Evolutionary conservation across 2,329 filamentous ascomycete species (phyloP), one percentile per base, ranked within the genome.

Genomic region (Calonectria pseudoturangicola): DNA sequence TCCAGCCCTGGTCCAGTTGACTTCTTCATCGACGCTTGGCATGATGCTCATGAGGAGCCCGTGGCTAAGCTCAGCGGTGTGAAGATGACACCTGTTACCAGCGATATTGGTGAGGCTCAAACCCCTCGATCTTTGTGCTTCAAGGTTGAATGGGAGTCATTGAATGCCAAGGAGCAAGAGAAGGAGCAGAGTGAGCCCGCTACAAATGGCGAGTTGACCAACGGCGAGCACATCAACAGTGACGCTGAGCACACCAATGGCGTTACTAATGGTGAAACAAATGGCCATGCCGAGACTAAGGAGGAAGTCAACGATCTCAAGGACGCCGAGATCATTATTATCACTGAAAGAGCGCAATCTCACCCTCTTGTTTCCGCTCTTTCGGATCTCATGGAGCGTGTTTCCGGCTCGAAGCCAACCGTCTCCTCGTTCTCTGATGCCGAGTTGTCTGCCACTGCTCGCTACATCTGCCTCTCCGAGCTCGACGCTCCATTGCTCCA

Each of bases 121-220:
- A 63, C 12, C 18, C 75, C 79, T 16, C 77, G 81, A 18, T 75
- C 75, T 0, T 76, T 88, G 6, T 88, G 87, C 78, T 88, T 86
- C 76, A 86, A 85, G 76, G 73, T 87, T 18, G 79, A 85, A 25
- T 88, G 87, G 87, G 85, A 88, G 73, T 82, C 83, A 4, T 73
- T 86, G 0, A 33, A 51, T 2, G 73, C 45, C 18, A 74, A 50
- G 73, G 45, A 3, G 15, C 73, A 54, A 28, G 47, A 25, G 8
- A 74, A 56, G 39, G 54, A 30, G 7, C n/a, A 7, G 2, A 18
- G 12, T 12, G 72, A 70, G 1, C 25, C 39, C 1, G 39, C 45
- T 0, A 48, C 27, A 5, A 66, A 51, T 9, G 71, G 64, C 10
- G 43, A 68, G 15, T 25, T 39, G 4, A 60, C 41, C 8, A 66